Base-by-base conservation (phyloP, 2,329 filamentous ascomycete genomes). In the Neurospora sp. region DNA sequence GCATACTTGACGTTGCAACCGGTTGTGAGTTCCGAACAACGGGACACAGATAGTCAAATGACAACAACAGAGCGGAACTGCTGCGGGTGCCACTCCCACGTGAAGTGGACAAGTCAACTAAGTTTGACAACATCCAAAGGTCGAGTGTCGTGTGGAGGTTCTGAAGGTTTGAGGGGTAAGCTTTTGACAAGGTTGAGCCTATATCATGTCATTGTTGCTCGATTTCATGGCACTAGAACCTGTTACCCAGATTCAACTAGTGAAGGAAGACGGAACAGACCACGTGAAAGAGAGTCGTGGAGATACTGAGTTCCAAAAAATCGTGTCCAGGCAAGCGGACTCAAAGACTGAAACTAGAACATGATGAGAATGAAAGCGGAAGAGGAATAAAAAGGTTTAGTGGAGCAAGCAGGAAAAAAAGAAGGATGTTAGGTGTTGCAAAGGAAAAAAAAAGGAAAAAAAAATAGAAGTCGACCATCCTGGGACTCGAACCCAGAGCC, bases 401-500 rank as follows among this genome's bases (percentile, higher is more conserved):
- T 12, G 6, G 39, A 3, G 12, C 39, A 40, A 40, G 2, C 33
- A 8, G 6, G 2, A 3, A 2, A 40, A 3, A 4, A 43, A 0
- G 15, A 11, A 19, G 4, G 8, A n/a, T 17, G 6, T 2, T 1
- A 33, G 8, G 3, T 2, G 23, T 15, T 10, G 6, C 1, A 62
- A 33, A 65, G 23, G 11, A 57, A 66, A 41, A 66, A 41, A 19
- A 70, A 38, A 46, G 62, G 65, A 67, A 67, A 67, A 28, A 28
- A 28, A 36, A 68, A 12, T 23, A 3, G 2, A 36, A 67, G 17
- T 38, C 69, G 69, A 70, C 66, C 69, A 68, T 67, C 67, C 52
- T 68, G 69, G 67, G 69, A 68, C 69, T 71, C 71, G 70, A 72
- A 72, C 71, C 70, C 71, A 71, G 68, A 72, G 65, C 70, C 71